phyloP scores from a whole-genome alignment of 2,329 filamentous ascomycete genomes.

The Colletotrichum filicis region DNA sequence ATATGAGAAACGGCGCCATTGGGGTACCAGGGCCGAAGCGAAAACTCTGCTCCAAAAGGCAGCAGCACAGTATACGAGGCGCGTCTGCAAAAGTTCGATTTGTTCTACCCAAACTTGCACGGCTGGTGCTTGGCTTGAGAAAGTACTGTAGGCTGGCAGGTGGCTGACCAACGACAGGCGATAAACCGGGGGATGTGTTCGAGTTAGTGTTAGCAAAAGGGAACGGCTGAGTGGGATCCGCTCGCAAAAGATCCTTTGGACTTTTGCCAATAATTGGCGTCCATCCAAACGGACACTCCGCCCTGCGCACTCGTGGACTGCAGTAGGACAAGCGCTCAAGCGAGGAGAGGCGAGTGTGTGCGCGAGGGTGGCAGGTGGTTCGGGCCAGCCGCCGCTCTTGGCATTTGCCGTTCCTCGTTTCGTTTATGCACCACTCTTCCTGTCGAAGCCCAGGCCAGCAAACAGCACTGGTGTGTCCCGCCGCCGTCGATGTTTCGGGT shows the following conservation, averaged over 20 bases:
- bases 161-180: conserved; percentile 17
- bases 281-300: conserved; percentile 10
- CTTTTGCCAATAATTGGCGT: conserved; percentile 24
- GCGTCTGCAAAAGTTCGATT: conserved; percentile 7
- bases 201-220: conserved; percentile 17
- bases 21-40: neutral
- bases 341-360: neutral
- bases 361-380: conserved; percentile 18
- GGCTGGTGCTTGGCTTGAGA: conserved; percentile 4
- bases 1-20: neutral
- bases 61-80: neutral
- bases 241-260: conserved; percentile 27
- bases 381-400: conserved; percentile 17
- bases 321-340: neutral
- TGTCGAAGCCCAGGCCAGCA: neutral
- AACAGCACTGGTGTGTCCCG: neutral
- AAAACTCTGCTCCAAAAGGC: neutral
- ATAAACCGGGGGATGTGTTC: conserved; percentile 3
- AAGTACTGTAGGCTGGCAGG: neutral
- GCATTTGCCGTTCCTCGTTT: conserved; percentile 11
- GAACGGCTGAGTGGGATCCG: conserved; percentile 14
- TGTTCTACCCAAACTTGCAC: neutral
- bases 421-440: conserved; percentile 7
- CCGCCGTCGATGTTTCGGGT: neutral
- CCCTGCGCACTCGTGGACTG: neutral